These are phyloP conservation scores for Bassia scoparia DNA, from an alignment of 148 eudicot species.

Conservation along the genomic window DNA sequence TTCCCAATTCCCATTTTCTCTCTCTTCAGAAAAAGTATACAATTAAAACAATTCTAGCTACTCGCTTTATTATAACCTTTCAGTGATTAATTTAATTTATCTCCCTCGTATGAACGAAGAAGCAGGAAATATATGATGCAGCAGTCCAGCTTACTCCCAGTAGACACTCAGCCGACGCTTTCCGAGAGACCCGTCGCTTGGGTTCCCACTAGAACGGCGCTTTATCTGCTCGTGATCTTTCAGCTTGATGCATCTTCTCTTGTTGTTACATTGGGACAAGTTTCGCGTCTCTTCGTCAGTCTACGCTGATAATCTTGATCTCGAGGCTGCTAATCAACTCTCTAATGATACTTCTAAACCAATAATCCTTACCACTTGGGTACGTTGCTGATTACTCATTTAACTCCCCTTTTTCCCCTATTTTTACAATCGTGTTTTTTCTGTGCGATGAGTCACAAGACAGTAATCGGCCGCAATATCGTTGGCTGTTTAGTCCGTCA, in stretches of 20 bases:
- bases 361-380: not conserved
- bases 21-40: slow-evolving; percentile 6
- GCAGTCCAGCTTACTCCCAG: slow-evolving; percentile 41
- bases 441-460: too few species aligned
- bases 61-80: too few species aligned
- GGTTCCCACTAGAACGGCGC: slow-evolving; percentile 79
- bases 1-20: not conserved
- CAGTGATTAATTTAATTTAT: too few species aligned
- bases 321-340: slow-evolving; percentile 21
- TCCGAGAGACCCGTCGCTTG: slow-evolving; percentile 81
- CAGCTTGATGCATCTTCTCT: slow-evolving; percentile 74
- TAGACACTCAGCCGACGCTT: slow-evolving; percentile 22
- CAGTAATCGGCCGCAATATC: too few species aligned
- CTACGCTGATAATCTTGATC: slow-evolving; percentile 29
- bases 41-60: too few species aligned
- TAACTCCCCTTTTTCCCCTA: not conserved
- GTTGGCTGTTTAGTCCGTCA: too few species aligned
- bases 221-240: slow-evolving; percentile 64
- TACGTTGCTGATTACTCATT: too few species aligned
- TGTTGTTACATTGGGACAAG: slow-evolving; percentile 98
- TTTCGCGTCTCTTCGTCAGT: slow-evolving; percentile 55
- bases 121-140: slow-evolving; percentile 31
- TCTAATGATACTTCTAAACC: slow-evolving; percentile 14
- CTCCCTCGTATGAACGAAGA: not conserved
- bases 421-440: too few species aligned